phyloP scores from a whole-genome alignment of 108 stramenopile genomes.

The Skeletonema potamos region DNA sequence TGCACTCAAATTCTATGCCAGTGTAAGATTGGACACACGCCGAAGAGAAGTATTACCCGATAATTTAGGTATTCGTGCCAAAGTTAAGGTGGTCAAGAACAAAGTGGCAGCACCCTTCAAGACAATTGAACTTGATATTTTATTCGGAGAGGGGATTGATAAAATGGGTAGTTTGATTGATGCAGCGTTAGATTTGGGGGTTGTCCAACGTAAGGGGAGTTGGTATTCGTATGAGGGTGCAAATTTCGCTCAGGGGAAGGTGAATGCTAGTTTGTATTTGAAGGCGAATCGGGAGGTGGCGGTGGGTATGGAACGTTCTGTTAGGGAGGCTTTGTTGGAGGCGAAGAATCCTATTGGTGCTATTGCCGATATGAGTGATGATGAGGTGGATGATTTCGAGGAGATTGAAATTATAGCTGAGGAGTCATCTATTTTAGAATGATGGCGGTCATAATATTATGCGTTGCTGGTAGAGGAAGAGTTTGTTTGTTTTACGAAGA shows the following conservation, averaged over 20 bases:
- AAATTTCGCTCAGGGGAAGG: slow-evolving; percentile 85
- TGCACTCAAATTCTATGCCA: slow-evolving; percentile 94
- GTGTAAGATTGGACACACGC: slow-evolving; percentile 87
- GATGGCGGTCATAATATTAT: neutral
- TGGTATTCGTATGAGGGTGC: slow-evolving; percentile 82
- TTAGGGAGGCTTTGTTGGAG: slow-evolving; percentile 56
- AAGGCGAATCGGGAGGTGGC: slow-evolving; percentile 57
- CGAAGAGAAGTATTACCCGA: slow-evolving; percentile 91
- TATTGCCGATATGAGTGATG: slow-evolving; percentile 3
- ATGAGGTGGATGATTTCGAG: slow-evolving; percentile 12
- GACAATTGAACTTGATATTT: slow-evolving; percentile 81
- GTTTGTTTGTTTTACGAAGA: neutral
- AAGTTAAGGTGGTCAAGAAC: slow-evolving; percentile 95
- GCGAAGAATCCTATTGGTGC: slow-evolving; percentile 14
- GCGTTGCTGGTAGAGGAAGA: neutral
- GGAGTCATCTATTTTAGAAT: neutral
- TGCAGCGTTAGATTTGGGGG: slow-evolving; percentile 78
- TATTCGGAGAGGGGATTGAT: slow-evolving; percentile 89
- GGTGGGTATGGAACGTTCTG: slow-evolving; percentile 55
- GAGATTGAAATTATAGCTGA: slow-evolving; percentile 10
- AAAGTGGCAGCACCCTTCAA: slow-evolving; percentile 95
- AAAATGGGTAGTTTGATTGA: slow-evolving; percentile 83
- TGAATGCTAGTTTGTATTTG: slow-evolving; percentile 63
- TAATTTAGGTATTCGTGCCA: slow-evolving; percentile 86
- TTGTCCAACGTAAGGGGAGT: slow-evolving; percentile 82